Base-by-base conservation (phyloP, 306 rosid species). In the Pyrus betulifolia region DNA sequence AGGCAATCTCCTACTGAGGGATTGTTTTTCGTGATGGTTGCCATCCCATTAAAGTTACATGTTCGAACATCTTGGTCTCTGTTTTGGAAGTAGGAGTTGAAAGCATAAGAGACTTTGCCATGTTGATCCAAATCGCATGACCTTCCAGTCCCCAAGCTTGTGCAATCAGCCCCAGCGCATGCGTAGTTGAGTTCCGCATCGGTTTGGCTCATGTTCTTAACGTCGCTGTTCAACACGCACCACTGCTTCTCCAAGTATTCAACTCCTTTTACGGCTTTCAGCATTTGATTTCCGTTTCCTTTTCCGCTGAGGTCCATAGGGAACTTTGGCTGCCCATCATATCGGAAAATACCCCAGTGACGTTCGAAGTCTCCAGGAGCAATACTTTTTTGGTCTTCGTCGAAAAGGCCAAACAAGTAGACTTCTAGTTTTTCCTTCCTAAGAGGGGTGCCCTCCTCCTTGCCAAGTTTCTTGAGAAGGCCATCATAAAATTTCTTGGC, bases 301-400 rank as follows among this genome's bases (percentile, higher is more conserved):
- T 83, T 5, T 8, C 92, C 93, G 0, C 83, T 73, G 15, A 92
- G 84, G 75, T 92, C 98, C 49, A 94, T 76, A 0, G 67, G 27
- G 27, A 91, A 91, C 75, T 93, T 93, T 0, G 97, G 93, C 3
- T 57, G 78, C 2, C 96, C 97, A 18, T 94, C 96, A 1, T 60
- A 85, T 0, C 72, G 72, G 44, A 94, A 94, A 44, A 92, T 87
- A 2, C 97, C 98, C 98, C 93, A 92, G n/a, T 94, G 98, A 0
- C 98, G 89, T 74, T 94, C 97, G 28, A 94, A 94, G 35, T 52
- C 27, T 0, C 97, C 96, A 0, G 96, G 96, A 0, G 82, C 88
- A 28, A 86, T 21, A 28, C 97, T 94, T 69, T 94, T 92, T 10
- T 3, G 1, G 72, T 92, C 77, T 80, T 94, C 97, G 8, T 94